These are phyloP conservation scores for Whalleya microplaca DNA, from an alignment of 2,329 filamentous ascomycete species.

Conservation along the genomic window DNA sequence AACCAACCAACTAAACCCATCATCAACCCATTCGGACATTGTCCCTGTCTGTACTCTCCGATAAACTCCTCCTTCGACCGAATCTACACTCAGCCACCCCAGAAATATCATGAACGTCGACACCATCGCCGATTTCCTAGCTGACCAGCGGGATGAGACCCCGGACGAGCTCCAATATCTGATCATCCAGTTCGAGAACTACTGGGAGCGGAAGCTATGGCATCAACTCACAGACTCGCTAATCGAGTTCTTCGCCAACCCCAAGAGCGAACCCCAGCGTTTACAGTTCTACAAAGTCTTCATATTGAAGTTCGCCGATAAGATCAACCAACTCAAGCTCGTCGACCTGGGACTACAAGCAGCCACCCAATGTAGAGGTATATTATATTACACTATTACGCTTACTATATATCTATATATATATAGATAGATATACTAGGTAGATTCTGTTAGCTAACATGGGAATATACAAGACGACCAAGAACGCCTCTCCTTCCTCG, in stretches of 20 bases:
- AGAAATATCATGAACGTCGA: conserved; percentile 73
- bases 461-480: conserved; percentile 78
- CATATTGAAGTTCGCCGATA: conserved; percentile 93
- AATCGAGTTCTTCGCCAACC: conserved; percentile 83
- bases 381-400: neutral
- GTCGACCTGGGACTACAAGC: conserved; percentile 88
- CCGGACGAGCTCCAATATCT: conserved; percentile 85
- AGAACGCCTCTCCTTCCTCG: conserved; percentile 84
- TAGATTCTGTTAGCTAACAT: too few relatives aligned
- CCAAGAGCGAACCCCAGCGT: conserved; percentile 80
- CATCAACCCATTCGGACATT: neutral
- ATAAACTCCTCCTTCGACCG: neutral
- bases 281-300: conserved; percentile 93
- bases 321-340: conserved; percentile 98
- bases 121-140: conserved; percentile 88
- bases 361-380: conserved; percentile 81
- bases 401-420: too few relatives aligned
- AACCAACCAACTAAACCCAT: neutral
- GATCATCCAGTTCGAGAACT: conserved; percentile 91
- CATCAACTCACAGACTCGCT: conserved; percentile 94
- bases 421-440: too few relatives aligned
- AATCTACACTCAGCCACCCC: neutral
- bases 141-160: conserved; percentile 84
- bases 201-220: conserved; percentile 98
- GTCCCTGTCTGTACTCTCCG: neutral